Evolutionary conservation across 1,284 basidiomycete species (phyloP), one percentile per base, ranked within the genome.

Genomic region (Pseudozyma pruni): DNA sequence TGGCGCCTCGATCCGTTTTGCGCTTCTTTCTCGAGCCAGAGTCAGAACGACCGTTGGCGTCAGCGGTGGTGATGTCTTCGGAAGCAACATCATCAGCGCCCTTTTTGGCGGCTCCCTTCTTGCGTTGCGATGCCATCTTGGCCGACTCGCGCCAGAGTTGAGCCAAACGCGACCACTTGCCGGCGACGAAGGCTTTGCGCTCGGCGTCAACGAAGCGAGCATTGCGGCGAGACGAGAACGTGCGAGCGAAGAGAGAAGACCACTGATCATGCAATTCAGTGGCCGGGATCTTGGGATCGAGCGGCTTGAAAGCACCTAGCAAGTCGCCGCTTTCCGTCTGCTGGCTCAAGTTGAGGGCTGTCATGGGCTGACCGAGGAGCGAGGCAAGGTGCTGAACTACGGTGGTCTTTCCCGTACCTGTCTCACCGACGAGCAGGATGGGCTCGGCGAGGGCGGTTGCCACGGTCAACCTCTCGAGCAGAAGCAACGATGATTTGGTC

Each of bases 361-460:
- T 87, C 38, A 98, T 86, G 0, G 90, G 89, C 33, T 89, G 88
- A 16, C 87, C 87, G 27, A 96, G 86, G n/a, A 92, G 84, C 4
- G 89, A 86, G 17, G 96, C 91, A 20, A 98, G 87, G 74, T 96
- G 89, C 20, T 94, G 92, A 17, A 98, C 88, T 3, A 90, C 87
- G 40, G 94, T 96, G 2, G 96, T 99, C 84, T 99, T 99, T 33
- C 96, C 96, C 1, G 96, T 99, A 38, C 96, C 96, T 0, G 96
- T 99, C 85, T 99, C 96, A 52, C 96, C 96, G 0, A 95, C 94
- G 19, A 98, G 87, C 2, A 99, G 87, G 1, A 95, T 86, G 0
- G 96, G 94, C 81, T 99, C 96, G 14, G 85, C 84, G 33, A 91
- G 85, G 0, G 89, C 86, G 31, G 94, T 86, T 0, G 90, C 88